Conservation (phyloP, 148 eudicot species). For the Nyssa sinensis region DNA sequence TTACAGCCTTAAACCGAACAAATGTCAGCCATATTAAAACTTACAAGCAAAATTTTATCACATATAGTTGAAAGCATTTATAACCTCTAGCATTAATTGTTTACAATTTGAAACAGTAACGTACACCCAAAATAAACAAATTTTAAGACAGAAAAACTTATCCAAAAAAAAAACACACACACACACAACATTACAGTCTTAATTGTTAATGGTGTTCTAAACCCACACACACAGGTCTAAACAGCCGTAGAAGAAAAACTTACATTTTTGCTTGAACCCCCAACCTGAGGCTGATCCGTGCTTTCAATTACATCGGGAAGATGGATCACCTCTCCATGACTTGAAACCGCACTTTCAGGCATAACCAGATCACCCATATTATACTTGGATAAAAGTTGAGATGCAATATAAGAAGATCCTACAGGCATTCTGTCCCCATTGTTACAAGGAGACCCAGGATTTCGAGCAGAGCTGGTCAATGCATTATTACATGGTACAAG, state of each 20-base stretch:
- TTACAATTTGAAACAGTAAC: too few species aligned
- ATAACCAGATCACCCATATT: constrained; percentile 26
- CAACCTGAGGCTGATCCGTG: constrained; percentile 26
- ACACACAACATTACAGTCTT: too few species aligned
- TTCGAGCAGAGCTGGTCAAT: constrained; percentile 30
- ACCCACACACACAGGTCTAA: background rate
- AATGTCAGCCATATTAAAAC: too few species aligned
- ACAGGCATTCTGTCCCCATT: constrained; percentile 5
- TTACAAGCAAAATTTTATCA: too few species aligned
- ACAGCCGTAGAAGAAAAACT: constrained; percentile 13
- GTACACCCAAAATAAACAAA: too few species aligned
- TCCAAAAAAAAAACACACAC: too few species aligned
- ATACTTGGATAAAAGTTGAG: constrained; percentile 27
- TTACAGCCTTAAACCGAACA: too few species aligned
- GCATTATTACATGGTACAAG: constrained; percentile 29
- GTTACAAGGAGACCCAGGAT: constrained; percentile 25
- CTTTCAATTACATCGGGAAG: constrained; percentile 35
- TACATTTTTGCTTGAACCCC: constrained; percentile 42
- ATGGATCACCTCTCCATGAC: constrained; percentile 33
- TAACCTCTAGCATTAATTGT: too few species aligned
- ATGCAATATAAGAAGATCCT: constrained; percentile 33
- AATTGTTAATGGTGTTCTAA: background rate
- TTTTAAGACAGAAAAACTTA: too few species aligned
- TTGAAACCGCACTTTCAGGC: constrained; percentile 43
- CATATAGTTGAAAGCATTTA: too few species aligned